Percentiles rank a stretch among this genome's conserved stretches.
Evolutionary conservation across 306 rosid genomes (phyloP).

Genomic region (Begonia peltatifolia): DNA sequence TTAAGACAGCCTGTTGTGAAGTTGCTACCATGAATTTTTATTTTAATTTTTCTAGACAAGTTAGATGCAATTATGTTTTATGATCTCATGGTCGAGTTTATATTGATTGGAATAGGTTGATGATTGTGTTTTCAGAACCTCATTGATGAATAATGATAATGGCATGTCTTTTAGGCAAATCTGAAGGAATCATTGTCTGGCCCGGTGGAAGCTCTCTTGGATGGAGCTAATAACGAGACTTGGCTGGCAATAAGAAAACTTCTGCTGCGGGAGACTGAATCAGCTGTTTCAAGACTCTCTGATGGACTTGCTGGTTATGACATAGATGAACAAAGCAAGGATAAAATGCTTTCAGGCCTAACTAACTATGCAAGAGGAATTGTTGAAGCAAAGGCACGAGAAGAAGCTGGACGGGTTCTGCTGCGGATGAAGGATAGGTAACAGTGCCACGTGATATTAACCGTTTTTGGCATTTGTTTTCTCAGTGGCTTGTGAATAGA

Average conservation of each 20-base stretch:
- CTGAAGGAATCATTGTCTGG: constrained; percentile 39
- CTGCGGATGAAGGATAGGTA: constrained; percentile 90
- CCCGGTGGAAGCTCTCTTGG: constrained; percentile 65
- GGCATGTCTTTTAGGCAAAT: constrained; percentile 29
- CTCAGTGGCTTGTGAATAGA: background rate
- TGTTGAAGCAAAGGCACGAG: constrained; percentile 69
- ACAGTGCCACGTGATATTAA: constrained; percentile 3
- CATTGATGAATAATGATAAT: no score
- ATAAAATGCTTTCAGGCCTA: constrained; percentile 34
- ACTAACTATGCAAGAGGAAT: constrained; percentile 51
- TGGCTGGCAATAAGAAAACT: constrained; percentile 70
- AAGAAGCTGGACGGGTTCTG: constrained; percentile 67
- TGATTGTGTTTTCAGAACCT: no score
- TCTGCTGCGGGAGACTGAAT: constrained; percentile 51
- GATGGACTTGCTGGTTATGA: constrained; percentile 51
- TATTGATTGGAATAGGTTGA: no score
- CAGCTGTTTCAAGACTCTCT: constrained; percentile 32
- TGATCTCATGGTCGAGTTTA: no score
- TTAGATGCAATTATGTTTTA: no score
- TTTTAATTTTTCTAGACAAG: no score
- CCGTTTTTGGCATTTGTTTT: constrained; percentile 1
- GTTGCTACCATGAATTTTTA: no score
- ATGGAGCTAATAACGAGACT: constrained; percentile 51
- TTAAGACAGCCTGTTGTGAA: no score
- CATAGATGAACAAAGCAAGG: constrained; percentile 41